These are phyloP conservation scores for Arabidopsis hybrid DNA, from an alignment of 441 rosid genomes.

Conservation along the genomic window DNA sequence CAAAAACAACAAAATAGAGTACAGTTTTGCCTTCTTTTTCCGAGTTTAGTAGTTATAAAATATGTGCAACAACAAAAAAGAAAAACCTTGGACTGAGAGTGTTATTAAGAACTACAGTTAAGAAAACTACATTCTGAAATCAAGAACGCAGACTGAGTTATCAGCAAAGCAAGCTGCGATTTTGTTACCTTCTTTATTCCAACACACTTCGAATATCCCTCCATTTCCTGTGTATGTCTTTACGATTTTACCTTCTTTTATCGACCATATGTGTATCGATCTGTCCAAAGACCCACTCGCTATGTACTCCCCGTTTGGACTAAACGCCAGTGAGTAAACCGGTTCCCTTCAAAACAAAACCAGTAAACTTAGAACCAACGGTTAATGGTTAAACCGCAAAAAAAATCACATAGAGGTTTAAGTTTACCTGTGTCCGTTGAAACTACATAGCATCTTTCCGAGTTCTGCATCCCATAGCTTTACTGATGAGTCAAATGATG, in stretches of 20 bases:
- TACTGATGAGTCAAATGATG: constrained; percentile 97
- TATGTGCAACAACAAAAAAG: not conserved
- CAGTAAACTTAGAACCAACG: not conserved
- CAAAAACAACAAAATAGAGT: not conserved
- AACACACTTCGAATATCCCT: constrained; percentile 96
- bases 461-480: constrained; percentile 96
- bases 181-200: constrained; percentile 97
- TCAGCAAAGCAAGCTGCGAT: constrained; percentile 94
- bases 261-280: constrained; percentile 92
- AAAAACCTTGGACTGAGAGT: not conserved
- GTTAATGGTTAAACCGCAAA: not conserved
- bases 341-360: constrained; percentile 66
- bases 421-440: constrained; percentile 90
- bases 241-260: constrained; percentile 87
- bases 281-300: constrained; percentile 96
- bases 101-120: constrained; percentile 11
- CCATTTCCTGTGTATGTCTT: constrained; percentile 91
- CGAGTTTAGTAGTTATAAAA: not conserved
- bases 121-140: constrained; percentile 79
- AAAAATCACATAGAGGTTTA: not conserved
- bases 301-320: constrained; percentile 95
- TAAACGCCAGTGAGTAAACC: constrained; percentile 96
- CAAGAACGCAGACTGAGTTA: constrained; percentile 86
- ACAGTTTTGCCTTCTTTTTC: not conserved
- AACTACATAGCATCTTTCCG: constrained; percentile 85